phyloP scores from a whole-genome alignment of 2,329 filamentous ascomycete genomes.

The Penicillium sp. region DNA sequence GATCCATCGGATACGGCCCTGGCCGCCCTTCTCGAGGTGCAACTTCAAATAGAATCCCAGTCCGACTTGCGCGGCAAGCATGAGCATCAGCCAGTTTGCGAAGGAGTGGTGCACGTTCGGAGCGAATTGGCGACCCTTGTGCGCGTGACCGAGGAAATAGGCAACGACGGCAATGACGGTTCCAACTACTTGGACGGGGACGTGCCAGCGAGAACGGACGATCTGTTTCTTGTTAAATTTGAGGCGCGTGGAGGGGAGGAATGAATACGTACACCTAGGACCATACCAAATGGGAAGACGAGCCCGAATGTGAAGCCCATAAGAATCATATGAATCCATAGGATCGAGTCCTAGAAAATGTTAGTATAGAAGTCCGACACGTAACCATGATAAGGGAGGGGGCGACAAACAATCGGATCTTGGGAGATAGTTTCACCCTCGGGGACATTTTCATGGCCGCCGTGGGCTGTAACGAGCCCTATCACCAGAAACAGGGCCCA shows the following conservation, averaged over 20 bases:
- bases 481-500: slow-evolving; percentile 28
- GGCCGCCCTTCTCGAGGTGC: slow-evolving; percentile 81
- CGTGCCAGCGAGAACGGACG: slow-evolving; percentile 88
- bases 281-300: slow-evolving; percentile 93
- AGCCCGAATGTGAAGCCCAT: slow-evolving; percentile 87
- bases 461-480: slow-evolving; percentile 46
- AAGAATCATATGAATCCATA: slow-evolving; percentile 93
- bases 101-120: slow-evolving; percentile 80
- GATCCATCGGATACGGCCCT: slow-evolving; percentile 72
- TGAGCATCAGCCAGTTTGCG: slow-evolving; percentile 75
- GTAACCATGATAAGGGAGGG: slow-evolving; percentile 14
- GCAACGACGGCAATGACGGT: slow-evolving; percentile 75
- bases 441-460: slow-evolving; percentile 60
- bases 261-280: slow-evolving; percentile 69
- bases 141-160: slow-evolving; percentile 88
- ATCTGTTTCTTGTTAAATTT: slow-evolving; percentile 56
- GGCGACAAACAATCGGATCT: slow-evolving; percentile 67
- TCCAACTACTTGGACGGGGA: slow-evolving; percentile 77
- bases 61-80: slow-evolving; percentile 73
- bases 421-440: slow-evolving; percentile 68
- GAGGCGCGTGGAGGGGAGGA: background rate
- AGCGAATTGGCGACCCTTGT: slow-evolving; percentile 84
- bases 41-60: slow-evolving; percentile 86
- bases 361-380: slow-evolving; percentile 1
- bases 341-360: slow-evolving; percentile 63